Conservation (phyloP, 768 basidiomycete genomes). For the Auriscalpium vulgare region DNA sequence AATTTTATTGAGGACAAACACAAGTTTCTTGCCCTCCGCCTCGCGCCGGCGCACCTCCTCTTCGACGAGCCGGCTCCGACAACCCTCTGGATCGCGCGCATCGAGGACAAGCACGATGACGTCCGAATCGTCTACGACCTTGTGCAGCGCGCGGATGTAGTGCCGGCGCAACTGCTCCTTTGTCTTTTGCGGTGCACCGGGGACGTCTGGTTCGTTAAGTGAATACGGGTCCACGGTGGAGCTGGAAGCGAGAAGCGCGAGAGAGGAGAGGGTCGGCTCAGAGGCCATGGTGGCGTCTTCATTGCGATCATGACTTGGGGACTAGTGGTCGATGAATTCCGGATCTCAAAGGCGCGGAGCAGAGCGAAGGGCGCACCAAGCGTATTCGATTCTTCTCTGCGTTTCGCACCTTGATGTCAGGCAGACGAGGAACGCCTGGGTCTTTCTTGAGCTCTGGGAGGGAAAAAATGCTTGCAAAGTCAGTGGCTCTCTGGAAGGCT, state of each 20-base stretch:
- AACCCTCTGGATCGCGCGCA: conserved; percentile 92
- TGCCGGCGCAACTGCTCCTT: conserved; percentile 65
- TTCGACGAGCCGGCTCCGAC: conserved; percentile 85
- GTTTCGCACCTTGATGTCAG: conserved; percentile 57
- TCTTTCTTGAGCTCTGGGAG: conserved; percentile 78
- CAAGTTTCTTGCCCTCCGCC: conserved; percentile 81
- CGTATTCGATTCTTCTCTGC: conserved; percentile 39
- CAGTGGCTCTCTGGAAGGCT: too few relatives aligned
- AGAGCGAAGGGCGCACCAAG: conserved; percentile 25
- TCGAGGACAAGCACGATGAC: conserved; percentile 87
- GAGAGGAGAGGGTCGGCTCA: conserved; percentile 59
- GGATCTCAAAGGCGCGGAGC: not conserved
- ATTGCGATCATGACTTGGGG: conserved; percentile 27
- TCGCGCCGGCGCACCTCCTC: conserved; percentile 86
- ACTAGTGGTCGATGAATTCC: not conserved
- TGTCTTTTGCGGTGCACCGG: conserved; percentile 34
- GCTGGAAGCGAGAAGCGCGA: conserved; percentile 43
- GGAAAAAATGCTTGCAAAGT: too few relatives aligned
- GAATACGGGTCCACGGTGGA: conserved; percentile 23
- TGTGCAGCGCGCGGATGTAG: conserved; percentile 75
- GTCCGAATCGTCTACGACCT: conserved; percentile 90
- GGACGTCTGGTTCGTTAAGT: conserved; percentile 23
- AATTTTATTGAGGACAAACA: conserved; percentile 95
- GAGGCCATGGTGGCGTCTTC: conserved; percentile 65
- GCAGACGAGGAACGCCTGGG: conserved; percentile 79